phyloP scores from a whole-genome alignment of 1,284 basidiomycete genomes.

The Apiotrichum domesticum region DNA sequence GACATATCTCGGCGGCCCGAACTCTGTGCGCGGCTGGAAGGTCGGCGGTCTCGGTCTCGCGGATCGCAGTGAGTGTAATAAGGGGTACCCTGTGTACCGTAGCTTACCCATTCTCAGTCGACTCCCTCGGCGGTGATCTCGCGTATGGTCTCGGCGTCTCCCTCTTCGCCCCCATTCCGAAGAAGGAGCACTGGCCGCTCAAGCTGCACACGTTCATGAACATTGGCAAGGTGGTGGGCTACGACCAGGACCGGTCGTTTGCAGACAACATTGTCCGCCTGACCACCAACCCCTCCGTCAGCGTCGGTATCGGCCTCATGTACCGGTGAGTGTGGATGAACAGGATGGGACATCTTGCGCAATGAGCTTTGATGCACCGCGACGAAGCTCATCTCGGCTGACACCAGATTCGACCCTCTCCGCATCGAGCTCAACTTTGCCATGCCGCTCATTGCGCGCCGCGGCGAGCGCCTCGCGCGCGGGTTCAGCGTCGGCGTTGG shows the following conservation, averaged over 20 bases:
- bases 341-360: background rate
- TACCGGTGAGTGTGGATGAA: conserved; percentile 54
- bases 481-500: conserved; percentile 92
- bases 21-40: conserved; percentile 80
- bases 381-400: background rate
- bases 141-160: conserved; percentile 80
- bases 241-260: conserved; percentile 52
- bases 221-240: conserved; percentile 68
- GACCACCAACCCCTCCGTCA: conserved; percentile 52
- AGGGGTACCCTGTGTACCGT: conserved; percentile 9
- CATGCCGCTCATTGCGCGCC: conserved; percentile 71
- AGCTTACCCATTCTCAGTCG: conserved; percentile 32
- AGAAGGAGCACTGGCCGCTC: conserved; percentile 76
- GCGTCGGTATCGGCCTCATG: conserved; percentile 82
- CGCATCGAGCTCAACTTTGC: conserved; percentile 83
- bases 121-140: conserved; percentile 83
- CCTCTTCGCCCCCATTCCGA: conserved; percentile 71
- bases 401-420: conserved; percentile 35
- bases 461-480: conserved; percentile 67
- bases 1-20: conserved; percentile 89
- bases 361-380: background rate
- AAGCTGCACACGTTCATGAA: conserved; percentile 83
- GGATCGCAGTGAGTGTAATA: conserved; percentile 58
- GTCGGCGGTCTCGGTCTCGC: conserved; percentile 77
- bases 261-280: conserved; percentile 35